These are phyloP conservation scores for Penicillium flavigenum DNA, from an alignment of 495 filamentous ascomycete species.

Conservation along the genomic window DNA sequence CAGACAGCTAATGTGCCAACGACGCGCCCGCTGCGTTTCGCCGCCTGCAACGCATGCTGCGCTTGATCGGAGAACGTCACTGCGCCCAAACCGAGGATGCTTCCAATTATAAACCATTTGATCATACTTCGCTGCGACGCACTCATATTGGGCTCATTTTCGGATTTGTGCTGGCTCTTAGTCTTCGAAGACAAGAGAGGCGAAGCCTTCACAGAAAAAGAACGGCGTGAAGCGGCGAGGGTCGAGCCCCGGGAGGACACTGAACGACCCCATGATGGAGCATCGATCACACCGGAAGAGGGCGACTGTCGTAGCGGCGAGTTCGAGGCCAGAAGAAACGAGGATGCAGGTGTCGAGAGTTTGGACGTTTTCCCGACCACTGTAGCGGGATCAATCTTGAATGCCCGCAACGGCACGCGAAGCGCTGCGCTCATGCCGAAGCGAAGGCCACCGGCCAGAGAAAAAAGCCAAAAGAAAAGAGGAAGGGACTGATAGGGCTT, in stretches of 20 bases:
- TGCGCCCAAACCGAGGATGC: constrained; percentile 54
- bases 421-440: constrained; percentile 43
- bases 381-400: constrained; percentile 35
- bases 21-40: constrained; percentile 77
- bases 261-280: constrained; percentile 4
- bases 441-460: constrained; percentile 7
- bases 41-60: constrained; percentile 70
- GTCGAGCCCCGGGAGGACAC: neutral
- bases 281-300: constrained; percentile 1
- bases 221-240: constrained; percentile 5
- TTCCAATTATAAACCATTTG: constrained; percentile 52
- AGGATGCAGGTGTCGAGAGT: constrained; percentile 18
- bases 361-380: constrained; percentile 28
- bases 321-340: constrained; percentile 12
- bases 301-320: constrained; percentile 6
- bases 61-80: constrained; percentile 69
- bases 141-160: constrained; percentile 16
- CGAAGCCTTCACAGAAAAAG: constrained; percentile 23
- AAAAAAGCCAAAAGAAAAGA: neutral
- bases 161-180: constrained; percentile 13
- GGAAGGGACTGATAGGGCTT: constrained; percentile 3
- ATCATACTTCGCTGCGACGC: constrained; percentile 35
- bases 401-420: constrained; percentile 42
- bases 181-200: constrained; percentile 18
- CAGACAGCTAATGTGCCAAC: constrained; percentile 70